These are phyloP conservation scores for Sporisorium graminicola DNA, from an alignment of 1,284 basidiomycete species.

Conservation along the genomic window DNA sequence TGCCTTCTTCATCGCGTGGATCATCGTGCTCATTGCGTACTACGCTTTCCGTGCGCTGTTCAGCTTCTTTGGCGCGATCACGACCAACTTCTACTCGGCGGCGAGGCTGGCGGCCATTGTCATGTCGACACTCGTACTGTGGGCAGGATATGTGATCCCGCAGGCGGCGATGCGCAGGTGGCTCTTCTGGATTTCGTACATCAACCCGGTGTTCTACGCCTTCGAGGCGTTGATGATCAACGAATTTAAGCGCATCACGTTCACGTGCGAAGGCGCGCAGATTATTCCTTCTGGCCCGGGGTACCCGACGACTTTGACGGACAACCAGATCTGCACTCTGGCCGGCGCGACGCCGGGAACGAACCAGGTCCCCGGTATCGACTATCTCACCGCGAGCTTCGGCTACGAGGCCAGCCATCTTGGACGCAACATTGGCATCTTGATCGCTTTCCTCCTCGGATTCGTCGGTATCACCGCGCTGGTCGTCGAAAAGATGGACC, in stretches of 20 bases:
- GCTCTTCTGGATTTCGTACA: conserved; percentile 78
- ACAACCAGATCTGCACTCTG: conserved; percentile 70
- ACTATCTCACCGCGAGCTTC: conserved; percentile 75
- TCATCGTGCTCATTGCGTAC: conserved; percentile 69
- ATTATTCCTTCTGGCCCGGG: conserved; percentile 42
- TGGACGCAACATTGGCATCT: conserved; percentile 73
- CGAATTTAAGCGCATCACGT: conserved; percentile 70
- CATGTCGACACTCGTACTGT: conserved; percentile 57
- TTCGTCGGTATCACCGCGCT: conserved; percentile 58
- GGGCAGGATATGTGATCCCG: conserved; percentile 61
- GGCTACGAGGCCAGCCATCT: conserved; percentile 74
- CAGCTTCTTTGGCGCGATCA: conserved; percentile 55
- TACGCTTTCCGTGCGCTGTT: conserved; percentile 60
- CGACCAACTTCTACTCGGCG: conserved; percentile 55
- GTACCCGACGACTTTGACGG: conserved; percentile 42
- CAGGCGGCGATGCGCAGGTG: conserved; percentile 81
- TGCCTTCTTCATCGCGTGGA: conserved; percentile 74
- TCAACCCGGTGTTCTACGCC: conserved; percentile 76
- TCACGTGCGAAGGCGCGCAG: conserved; percentile 52
- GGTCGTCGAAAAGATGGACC: conserved; percentile 50
- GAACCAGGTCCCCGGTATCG: conserved; percentile 71
- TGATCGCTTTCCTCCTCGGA: conserved; percentile 67
- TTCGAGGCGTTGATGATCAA: conserved; percentile 77
- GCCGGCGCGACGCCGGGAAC: conserved; percentile 71
- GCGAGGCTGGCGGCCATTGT: conserved; percentile 59